A percentile compares a stretch with the other conserved stretches of the same genome.
Evolutionary conservation across 2,329 filamentous ascomycete species (phyloP).

Genomic region (Aspergillus glaucus): DNA sequence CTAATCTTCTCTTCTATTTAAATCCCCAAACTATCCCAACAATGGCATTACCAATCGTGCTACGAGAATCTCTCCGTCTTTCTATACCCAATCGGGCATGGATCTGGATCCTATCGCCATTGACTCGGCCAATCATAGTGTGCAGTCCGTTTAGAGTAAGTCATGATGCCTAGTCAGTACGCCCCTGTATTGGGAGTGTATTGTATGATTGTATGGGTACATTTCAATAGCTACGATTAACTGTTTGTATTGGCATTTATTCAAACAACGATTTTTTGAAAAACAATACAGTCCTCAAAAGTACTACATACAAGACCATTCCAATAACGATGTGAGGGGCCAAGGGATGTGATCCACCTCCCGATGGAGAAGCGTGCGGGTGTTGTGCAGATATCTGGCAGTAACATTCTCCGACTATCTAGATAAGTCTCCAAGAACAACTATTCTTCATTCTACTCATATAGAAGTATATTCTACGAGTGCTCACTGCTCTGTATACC

Average conservation of each 20-base stretch:
- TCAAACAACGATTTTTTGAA: too few relatives aligned
- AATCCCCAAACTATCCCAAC: too few relatives aligned
- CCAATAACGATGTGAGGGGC: background rate
- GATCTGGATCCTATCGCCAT: background rate
- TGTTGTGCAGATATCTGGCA: background rate
- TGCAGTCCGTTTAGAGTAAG: too few relatives aligned
- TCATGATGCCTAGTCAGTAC: too few relatives aligned
- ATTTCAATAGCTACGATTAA: too few relatives aligned
- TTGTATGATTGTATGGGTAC: too few relatives aligned
- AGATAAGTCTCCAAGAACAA: background rate
- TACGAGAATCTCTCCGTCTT: too few relatives aligned
- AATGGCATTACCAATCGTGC: too few relatives aligned
- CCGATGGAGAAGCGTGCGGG: background rate
- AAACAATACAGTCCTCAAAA: background rate
- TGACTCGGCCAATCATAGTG: background rate
- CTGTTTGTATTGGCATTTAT: too few relatives aligned
- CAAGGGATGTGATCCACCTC: background rate
- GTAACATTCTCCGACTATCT: background rate
- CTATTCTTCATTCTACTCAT: background rate
- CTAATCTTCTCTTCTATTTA: too few relatives aligned
- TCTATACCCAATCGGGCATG: background rate
- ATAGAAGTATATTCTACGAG: background rate
- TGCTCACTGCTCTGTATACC: background rate
- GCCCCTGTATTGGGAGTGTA: too few relatives aligned
- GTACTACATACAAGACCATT: background rate